These are phyloP conservation scores for Physaria fendleri DNA, from an alignment of 345 rosid species.

Conservation along the genomic window DNA sequence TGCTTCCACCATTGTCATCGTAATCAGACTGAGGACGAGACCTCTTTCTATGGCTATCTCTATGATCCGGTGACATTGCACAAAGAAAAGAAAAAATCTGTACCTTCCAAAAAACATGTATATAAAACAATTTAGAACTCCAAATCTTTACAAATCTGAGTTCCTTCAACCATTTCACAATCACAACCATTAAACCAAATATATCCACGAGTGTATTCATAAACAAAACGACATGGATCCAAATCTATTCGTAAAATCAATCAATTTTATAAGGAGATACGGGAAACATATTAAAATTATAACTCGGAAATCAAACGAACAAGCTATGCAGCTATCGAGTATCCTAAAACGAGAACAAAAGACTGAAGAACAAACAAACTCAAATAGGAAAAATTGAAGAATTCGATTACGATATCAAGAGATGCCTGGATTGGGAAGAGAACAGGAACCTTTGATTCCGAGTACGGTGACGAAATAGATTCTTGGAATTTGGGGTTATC, in stretches of 20 bases:
- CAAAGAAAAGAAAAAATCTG: slow-evolving; percentile 1
- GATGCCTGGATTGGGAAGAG: not conserved
- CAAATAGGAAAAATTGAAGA: not conserved
- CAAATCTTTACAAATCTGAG: not conserved
- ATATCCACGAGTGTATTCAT: not conserved
- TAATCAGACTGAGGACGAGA: slow-evolving; percentile 64
- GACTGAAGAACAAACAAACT: not conserved
- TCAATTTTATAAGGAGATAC: not conserved
- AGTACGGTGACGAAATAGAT: slow-evolving; percentile 1
- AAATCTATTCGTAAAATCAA: not conserved
- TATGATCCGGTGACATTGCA: slow-evolving; percentile 61
- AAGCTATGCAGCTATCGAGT: not conserved
- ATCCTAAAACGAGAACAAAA: not conserved
- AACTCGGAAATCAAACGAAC: not conserved
- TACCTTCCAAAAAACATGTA: slow-evolving; percentile 4
- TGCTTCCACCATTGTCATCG: slow-evolving; percentile 54
- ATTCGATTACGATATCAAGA: not conserved
- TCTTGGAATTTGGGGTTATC: slow-evolving; percentile 11
- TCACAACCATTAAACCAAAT: not conserved
- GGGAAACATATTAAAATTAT: not conserved
- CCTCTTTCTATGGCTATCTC: slow-evolving; percentile 78
- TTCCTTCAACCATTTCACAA: not conserved
- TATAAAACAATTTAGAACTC: not conserved
- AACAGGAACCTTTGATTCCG: not conserved
- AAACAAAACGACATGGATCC: not conserved